Conservation (phyloP, 441 rosid species). For the Omphalea diandra region DNA sequence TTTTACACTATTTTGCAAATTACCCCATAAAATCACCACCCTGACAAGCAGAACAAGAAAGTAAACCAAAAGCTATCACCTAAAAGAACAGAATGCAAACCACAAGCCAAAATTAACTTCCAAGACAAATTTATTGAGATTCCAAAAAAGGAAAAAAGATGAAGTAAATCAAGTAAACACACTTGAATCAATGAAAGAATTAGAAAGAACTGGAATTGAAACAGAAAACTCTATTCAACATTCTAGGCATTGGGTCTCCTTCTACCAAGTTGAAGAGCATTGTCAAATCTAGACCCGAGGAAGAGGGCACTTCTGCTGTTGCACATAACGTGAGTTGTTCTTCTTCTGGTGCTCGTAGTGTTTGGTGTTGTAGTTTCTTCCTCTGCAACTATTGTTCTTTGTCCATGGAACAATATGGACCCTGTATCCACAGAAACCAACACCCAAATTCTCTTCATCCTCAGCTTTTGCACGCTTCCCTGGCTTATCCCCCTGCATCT, state of each 20-base stretch:
- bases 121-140: too few relatives aligned
- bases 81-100: too few relatives aligned
- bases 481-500: constrained; percentile 47
- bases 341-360: too few relatives aligned
- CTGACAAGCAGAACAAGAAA: too few relatives aligned
- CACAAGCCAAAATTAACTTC: too few relatives aligned
- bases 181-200: constrained; percentile 6
- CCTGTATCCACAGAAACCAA: constrained; percentile 35
- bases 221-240: neutral
- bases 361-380: neutral
- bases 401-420: constrained; percentile 1
- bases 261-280: constrained; percentile 15
- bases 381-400: neutral
- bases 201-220: neutral
- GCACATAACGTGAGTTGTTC: constrained; percentile 32
- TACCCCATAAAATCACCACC: too few relatives aligned
- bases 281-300: constrained; percentile 32
- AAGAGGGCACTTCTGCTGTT: constrained; percentile 35
- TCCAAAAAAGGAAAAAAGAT: too few relatives aligned
- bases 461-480: constrained; percentile 32
- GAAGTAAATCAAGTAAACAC: neutral
- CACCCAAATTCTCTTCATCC: constrained; percentile 32
- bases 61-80: too few relatives aligned
- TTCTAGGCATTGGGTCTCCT: constrained; percentile 11
- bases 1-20: too few relatives aligned